phyloP scores from a whole-genome alignment of 2,329 filamentous ascomycete species.

The Sporothrix sp. region DNA sequence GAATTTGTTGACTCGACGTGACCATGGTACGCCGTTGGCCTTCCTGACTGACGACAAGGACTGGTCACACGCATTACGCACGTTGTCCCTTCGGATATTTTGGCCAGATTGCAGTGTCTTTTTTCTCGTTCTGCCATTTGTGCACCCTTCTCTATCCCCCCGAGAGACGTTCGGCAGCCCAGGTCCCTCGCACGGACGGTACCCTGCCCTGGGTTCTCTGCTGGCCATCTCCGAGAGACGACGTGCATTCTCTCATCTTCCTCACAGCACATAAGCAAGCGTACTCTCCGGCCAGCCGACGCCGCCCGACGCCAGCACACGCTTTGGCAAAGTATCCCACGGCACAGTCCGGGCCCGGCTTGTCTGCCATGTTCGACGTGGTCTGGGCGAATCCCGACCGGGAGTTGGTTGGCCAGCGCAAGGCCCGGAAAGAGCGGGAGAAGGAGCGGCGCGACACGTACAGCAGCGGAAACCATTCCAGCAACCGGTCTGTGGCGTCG shows the following conservation, averaged over 20 bases:
- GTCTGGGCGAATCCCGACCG: constrained; percentile 47
- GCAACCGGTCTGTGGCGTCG: constrained; percentile 30
- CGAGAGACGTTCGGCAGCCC: no score
- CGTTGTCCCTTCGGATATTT: constrained; percentile 6
- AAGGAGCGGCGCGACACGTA: constrained; percentile 24
- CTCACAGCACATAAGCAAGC: no score
- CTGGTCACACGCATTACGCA: constrained; percentile 13
- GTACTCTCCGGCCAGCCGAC: no score
- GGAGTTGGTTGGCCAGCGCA: constrained; percentile 44
- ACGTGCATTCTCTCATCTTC: background rate
- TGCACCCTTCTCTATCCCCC: background rate
- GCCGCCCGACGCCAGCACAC: no score
- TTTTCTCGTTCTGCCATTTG: background rate
- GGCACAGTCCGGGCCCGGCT: no score
- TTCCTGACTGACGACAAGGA: background rate
- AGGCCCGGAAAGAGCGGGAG: constrained; percentile 38
- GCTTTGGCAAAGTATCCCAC: no score
- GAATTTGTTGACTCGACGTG: constrained; percentile 9
- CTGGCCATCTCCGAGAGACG: no score
- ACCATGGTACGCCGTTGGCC: constrained; percentile 8
- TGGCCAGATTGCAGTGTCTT: background rate
- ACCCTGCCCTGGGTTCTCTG: no score
- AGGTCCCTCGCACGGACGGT: no score
- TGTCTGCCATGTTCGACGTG: constrained; percentile 56
- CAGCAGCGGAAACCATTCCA: constrained; percentile 24